Base-by-base conservation (phyloP, 495 filamentous ascomycete genomes). In the Podospora appendiculata region DNA sequence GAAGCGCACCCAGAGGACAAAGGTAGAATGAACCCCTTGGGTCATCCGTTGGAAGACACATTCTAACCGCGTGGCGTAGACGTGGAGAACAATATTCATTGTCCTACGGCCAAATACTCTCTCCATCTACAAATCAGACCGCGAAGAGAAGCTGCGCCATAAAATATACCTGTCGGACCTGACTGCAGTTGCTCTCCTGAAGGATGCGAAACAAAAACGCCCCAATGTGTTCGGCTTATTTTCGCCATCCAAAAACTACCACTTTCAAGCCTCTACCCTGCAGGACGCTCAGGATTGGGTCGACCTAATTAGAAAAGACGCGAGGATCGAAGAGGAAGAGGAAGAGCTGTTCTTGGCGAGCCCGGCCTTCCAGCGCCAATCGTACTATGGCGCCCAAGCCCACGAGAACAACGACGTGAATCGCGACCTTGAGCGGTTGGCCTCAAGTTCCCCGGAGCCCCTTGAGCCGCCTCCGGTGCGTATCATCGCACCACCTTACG, bases 81-180 rank as follows among this genome's bases (percentile, higher is more conserved):
- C 83, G 51, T 98, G 93, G 93, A 95, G 95, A 70, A 77, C 83
- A 11, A 84, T 89, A 48, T 91, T 88, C 67, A 77, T 98, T 32
- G 92, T 97, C 40, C 83, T 98, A 33, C 86, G 93, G 45, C 90
- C 92, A 1, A 95, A 95, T 61, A 78, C 88, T n/a, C 79, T 97
- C 18, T 96, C 89, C 36, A 89, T 95, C 55, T 98, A 98, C 82
- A 92, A 93, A 63, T 85, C 90, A 58, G 81, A 90, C 50, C 85
- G 89, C 59, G 90, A 95, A 62, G 87, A 86, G 58, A 89, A 92
- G 63, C 80, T 98, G 8, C 84, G 88, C 19, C 86, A 89, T 59
- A 90, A 94, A 58, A 81, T 98, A 55, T 82, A 81, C 61, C 80
- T 96, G 42, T 87, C 88, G 35, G 93, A 98, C 53, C 78, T 97